Evolutionary conservation across 441 rosid genomes (phyloP).

Genomic region (Macaranga tanarius): DNA sequence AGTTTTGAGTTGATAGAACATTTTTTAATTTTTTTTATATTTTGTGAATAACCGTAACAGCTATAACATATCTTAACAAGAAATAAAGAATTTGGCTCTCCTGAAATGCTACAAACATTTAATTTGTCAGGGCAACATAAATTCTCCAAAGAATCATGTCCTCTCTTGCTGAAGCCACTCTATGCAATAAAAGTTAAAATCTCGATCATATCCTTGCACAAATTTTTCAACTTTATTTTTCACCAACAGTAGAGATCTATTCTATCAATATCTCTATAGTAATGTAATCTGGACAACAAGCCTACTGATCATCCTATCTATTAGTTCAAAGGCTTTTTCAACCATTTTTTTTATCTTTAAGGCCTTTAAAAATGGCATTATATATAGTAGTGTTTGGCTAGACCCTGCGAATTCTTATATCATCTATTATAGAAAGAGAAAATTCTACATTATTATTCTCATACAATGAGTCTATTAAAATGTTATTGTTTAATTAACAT

Average conservation of each 20-base stretch:
- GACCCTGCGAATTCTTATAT: conserved; percentile 56
- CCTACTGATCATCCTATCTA: conserved; percentile 65
- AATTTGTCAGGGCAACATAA: conserved; percentile 16
- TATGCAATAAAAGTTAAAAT: conserved; percentile 31
- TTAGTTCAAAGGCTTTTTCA: conserved; percentile 47
- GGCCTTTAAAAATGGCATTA: conserved; percentile 67
- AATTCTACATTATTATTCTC: conserved; percentile 40
- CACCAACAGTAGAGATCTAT: conserved; percentile 60
- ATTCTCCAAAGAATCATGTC: background rate
- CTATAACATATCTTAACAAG: background rate
- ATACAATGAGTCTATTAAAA: conserved; percentile 55
- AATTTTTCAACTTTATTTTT: conserved; percentile 53
- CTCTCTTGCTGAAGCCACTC: conserved; percentile 7
- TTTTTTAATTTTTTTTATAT: too few relatives aligned
- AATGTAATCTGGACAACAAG: conserved; percentile 62
- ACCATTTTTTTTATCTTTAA: conserved; percentile 43
- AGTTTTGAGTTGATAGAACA: too few relatives aligned
- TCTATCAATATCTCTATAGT: conserved; percentile 68
- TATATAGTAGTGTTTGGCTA: conserved; percentile 58
- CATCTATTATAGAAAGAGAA: conserved; percentile 55
- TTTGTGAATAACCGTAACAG: background rate
- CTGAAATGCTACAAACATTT: background rate
- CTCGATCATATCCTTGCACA: conserved; percentile 38
- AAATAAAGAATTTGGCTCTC: background rate
- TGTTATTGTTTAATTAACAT: conserved; percentile 62